Evolutionary conservation across 2,329 filamentous ascomycete genomes (phyloP), one percentile per base, ranked within the genome.

Genomic region (Fusarium sp.): DNA sequence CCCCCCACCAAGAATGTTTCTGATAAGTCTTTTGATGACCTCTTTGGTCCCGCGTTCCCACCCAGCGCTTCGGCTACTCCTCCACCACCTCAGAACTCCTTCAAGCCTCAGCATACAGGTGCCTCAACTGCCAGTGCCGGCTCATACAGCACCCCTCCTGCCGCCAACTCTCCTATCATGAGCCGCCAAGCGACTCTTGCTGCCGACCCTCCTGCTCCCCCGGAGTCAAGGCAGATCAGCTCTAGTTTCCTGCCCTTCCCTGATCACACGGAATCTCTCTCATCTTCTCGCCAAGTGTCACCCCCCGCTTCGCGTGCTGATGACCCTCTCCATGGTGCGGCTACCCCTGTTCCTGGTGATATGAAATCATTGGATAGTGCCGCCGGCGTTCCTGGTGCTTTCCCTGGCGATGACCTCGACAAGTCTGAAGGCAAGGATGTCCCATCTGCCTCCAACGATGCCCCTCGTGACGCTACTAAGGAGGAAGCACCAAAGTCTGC

Each of bases 11-110:
- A 81, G 70, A 80, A 81, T 46, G 82, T 83, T 57, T 82, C 84
- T 47, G 90, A 92, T 67, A 89, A 87, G 78, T 89, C 90, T 6
- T 96, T 97, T 77, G 93, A 97, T 75, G 94, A 91, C 73, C 89
- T 97, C 42, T 97, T 97, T 78, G 93, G 93, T 3, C 89, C 90
- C 45, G 84, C 90, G 2, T 89, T 89, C 72, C 80, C 81, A 17
- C 76, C 81, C 14, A 79, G 79, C 65, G 75, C 80, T 55, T 80
- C 79, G 11, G 77, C 75, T 52, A 82, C 79, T 47, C 80, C 80
- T 27, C 81, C 82, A 23, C 81, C 82, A 23, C 80, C 82, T 5
- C 60, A 62, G 25, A 40, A 75, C 9, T 73, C 74, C 2, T 78
- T 80, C 78, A 82, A 88, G 73, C 85, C 84, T 35, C 86, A 88